Conservation (phyloP, 441 rosid species). For the Populus hybrid region DNA sequence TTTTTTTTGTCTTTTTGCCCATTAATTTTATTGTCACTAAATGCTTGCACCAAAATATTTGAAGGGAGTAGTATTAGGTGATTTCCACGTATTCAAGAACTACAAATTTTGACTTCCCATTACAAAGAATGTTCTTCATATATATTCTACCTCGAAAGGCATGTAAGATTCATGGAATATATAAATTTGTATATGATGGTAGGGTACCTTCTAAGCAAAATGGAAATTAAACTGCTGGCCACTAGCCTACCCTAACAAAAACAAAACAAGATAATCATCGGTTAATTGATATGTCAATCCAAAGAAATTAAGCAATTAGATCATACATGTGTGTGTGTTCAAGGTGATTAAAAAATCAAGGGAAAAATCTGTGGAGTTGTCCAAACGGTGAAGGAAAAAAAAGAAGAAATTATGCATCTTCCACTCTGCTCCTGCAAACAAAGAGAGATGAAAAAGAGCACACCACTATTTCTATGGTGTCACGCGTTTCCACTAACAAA, state of each 20-base stretch:
- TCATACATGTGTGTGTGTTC: no score
- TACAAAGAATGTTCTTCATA: not conserved
- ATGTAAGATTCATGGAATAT: not conserved
- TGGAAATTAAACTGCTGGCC: not conserved
- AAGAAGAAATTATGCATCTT: no score
- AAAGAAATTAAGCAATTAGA: not conserved
- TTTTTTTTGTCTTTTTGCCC: no score
- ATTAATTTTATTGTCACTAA: no score
- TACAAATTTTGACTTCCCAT: no score
- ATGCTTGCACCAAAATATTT: no score
- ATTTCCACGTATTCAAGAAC: not conserved
- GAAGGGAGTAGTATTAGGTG: not conserved
- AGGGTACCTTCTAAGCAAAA: not conserved
- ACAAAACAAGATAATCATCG: no score
- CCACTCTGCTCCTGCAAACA: conserved; percentile 2
- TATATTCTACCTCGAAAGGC: not conserved
- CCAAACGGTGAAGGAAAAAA: no score
- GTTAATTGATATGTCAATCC: not conserved
- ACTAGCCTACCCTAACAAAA: not conserved
- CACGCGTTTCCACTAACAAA: conserved; percentile 31
- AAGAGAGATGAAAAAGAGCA: not conserved
- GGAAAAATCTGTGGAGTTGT: not conserved
- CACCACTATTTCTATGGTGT: conserved; percentile 18
- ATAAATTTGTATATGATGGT: not conserved
- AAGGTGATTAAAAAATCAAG: not conserved